Base-by-base conservation (phyloP, 768 basidiomycete species). In the Trametes villosa region DNA sequence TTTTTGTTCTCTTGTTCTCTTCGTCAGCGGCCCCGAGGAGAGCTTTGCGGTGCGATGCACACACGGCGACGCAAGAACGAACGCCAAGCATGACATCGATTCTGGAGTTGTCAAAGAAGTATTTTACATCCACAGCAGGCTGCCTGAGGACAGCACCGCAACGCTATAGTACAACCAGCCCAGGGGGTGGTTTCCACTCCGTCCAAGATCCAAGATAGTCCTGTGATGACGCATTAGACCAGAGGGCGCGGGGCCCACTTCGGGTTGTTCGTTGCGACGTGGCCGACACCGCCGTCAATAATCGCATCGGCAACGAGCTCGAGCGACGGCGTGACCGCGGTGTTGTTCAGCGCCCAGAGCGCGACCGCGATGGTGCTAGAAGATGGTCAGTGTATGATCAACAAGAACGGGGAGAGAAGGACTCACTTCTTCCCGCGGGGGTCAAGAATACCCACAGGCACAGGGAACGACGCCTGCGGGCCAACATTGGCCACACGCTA, bases 381-480 rank as follows among this genome's bases (percentile, higher is more conserved):
- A 26, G 24, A 24, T 40, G 42, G n/a, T 44, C 6, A 45, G 84
- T 64, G 69, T 91, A 90, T 92, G 92, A 63, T 74, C 73, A 36
- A 17, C 24, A 15, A 42, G 17, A 22, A 20, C 44, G 12, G 13
- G 12, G 22, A 26, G 22, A 45, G 18, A 30, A 20, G 29, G 40
- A 71, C 84, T 64, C 70, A 92, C 90, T 92, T 93, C 60, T 73
- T 73, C 29, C 91, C 92, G 31, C 77, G 77, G 65, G 89, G 91
- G 67, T 92, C 75, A 50, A 94, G 70, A 38, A 94, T 91, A 2
- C 92, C 92, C 70, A 89, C 82, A 45, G 89, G 92, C 7, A 94
- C 90, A 1, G 92, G 91, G 82, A 92, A 94, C 66, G 85, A 88
- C 49, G 81, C 75, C 71, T 94, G 91, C 20, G 92, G 91, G 17